Percentiles rank a stretch among this genome's conserved stretches.
These are phyloP conservation scores for Lodderomyces beijingensis DNA, from an alignment of 1,139 yeast species.

Conservation along the genomic window DNA sequence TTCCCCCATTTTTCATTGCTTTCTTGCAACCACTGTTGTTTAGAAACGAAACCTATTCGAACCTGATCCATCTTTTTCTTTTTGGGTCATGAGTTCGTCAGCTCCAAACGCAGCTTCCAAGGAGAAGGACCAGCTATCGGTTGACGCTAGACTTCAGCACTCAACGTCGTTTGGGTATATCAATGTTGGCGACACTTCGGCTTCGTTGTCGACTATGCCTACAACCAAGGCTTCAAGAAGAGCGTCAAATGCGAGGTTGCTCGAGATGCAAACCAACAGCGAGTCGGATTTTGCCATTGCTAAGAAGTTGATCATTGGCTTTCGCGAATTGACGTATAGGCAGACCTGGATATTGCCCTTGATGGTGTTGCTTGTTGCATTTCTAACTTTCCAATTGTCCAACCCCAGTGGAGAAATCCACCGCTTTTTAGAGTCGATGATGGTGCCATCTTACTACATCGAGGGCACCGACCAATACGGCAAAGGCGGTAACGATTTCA, in stretches of 20 bases:
- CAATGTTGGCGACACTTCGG: slow-evolving; percentile 53
- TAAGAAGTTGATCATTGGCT: slow-evolving; percentile 49
- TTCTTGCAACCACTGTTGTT: no score
- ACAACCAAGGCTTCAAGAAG: slow-evolving; percentile 31
- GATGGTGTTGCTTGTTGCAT: slow-evolving; percentile 36
- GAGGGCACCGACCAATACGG: slow-evolving; percentile 63
- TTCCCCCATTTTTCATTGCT: no score
- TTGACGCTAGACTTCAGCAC: slow-evolving; percentile 20
- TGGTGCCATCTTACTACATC: slow-evolving; percentile 65
- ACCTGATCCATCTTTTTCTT: no score
- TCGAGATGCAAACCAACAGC: slow-evolving; percentile 24
- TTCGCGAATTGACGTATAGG: slow-evolving; percentile 58
- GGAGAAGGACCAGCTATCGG: not conserved
- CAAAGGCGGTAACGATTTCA: slow-evolving; percentile 81
- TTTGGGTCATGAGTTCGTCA: slow-evolving; percentile 6
- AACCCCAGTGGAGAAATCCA: slow-evolving; percentile 57
- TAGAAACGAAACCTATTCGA: no score
- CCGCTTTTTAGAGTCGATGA: slow-evolving; percentile 55
- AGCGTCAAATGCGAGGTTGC: slow-evolving; percentile 31
- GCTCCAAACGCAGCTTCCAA: slow-evolving; percentile 1
- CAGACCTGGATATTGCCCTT: slow-evolving; percentile 81
- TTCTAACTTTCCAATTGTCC: slow-evolving; percentile 38
- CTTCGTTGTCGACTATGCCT: slow-evolving; percentile 47
- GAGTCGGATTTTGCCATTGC: slow-evolving; percentile 40
- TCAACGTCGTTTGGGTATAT: slow-evolving; percentile 57